Base-by-base conservation (phyloP, 345 rosid genomes). In the Turritis glabra region DNA sequence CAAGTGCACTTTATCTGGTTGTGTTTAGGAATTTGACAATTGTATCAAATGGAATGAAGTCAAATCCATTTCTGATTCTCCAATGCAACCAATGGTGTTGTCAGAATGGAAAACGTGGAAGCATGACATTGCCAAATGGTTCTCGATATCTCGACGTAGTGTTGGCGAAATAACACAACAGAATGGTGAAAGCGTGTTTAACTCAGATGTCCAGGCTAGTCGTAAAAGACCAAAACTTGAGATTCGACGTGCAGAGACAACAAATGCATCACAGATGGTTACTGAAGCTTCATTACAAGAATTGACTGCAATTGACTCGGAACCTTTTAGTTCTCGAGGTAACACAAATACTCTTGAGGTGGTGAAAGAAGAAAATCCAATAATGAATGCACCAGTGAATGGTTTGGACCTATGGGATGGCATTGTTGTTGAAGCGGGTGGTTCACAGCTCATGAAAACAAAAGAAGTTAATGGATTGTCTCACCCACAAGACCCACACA, bases 61-160 rank as follows among this genome's bases (percentile, higher is more conserved):
- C 13, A 89, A 85, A 55, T 86, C 91, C 55, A 83, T 84, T 18
- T 57, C 84, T 85, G 91, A 85, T 81, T 85, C 86, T 69, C 84
- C 87, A 7, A 75, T 84, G 77, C 94, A 86, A 76, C 77, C 88
- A 46, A 82, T 86, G 64, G 73, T 96, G 56, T 87, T 89, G 65
- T 86, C 96, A 51, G 97, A 92, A 79, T 89, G 99, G 98, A 92
- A 85, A 90, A 88, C 97, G 37, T 96, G 99, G 98, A 96, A 96
- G 85, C 96, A 89, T 48, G 99, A 96, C 64, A 82, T 87, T 25
- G 86, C 84, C 74, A 96, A 88, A 83, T 86, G 83, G 93, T 92
- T 96, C 76, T 86, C 91, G 5, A 82, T 79, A 29, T 85, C 98
- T 65, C 84, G 80, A 43, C 57, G 85, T 54, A 79, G 33, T 58